Percentiles rank a stretch among this genome's conserved stretches.
Conservation (phyloP, 768 basidiomycete genomes). For the Lyophyllum atratum region DNA sequence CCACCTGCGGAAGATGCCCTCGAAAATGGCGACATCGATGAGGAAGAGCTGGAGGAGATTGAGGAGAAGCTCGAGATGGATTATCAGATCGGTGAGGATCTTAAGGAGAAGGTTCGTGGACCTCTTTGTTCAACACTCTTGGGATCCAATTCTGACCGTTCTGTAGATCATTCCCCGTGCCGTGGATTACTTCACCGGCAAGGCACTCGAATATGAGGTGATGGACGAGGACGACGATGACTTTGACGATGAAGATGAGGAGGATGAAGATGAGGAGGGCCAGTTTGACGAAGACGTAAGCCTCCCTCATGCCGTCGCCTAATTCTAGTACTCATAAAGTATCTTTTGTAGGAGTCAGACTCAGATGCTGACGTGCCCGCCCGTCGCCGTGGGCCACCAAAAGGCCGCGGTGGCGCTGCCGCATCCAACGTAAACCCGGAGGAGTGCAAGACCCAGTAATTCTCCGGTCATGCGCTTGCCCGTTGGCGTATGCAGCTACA, state of each 20-base stretch:
- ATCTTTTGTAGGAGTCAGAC: slow-evolving; percentile 57
- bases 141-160: background rate
- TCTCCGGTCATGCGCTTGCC: background rate
- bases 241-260: slow-evolving; percentile 59
- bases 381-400: slow-evolving; percentile 59
- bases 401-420: slow-evolving; percentile 50
- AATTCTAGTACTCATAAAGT: slow-evolving; percentile 14
- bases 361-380: slow-evolving; percentile 67
- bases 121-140: slow-evolving; percentile 6
- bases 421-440: slow-evolving; percentile 67
- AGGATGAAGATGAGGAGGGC: slow-evolving; percentile 61
- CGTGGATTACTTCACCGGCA: slow-evolving; percentile 97
- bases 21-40: slow-evolving; percentile 74
- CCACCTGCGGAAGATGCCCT: slow-evolving; percentile 69
- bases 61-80: slow-evolving; percentile 95
- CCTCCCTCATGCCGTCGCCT: slow-evolving; percentile 7
- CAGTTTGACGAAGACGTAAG: slow-evolving; percentile 60
- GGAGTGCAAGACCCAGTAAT: slow-evolving; percentile 91
- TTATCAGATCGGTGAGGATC: slow-evolving; percentile 97
- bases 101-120: slow-evolving; percentile 83
- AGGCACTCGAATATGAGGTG: slow-evolving; percentile 84
- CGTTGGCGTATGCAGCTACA: background rate
- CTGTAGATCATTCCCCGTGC: slow-evolving; percentile 89
- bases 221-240: slow-evolving; percentile 57
- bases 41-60: slow-evolving; percentile 85